Percentiles rank a stretch among this genome's conserved stretches.
phyloP scores from a whole-genome alignment of 2,329 filamentous ascomycete species.

The Fusarium duplospermum region DNA sequence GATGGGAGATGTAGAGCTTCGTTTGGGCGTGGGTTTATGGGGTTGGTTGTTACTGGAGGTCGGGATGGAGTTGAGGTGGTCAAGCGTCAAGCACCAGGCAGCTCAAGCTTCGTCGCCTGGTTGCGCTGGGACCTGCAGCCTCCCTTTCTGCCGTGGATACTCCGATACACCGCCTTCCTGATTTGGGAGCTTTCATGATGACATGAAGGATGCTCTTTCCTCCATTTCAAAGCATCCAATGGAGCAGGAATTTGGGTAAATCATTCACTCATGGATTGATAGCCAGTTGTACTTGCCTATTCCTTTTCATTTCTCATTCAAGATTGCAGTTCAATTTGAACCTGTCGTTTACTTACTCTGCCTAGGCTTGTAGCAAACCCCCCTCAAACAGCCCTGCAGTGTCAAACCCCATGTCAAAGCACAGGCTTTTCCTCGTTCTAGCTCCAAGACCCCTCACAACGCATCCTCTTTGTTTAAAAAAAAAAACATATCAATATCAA shows the following conservation, averaged over 20 bases:
- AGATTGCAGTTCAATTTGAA: background rate
- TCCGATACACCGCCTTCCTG: constrained; percentile 43
- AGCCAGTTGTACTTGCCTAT: no score
- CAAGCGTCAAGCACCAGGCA: constrained; percentile 46
- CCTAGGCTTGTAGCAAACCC: background rate
- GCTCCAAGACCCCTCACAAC: constrained; percentile 3
- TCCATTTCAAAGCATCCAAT: background rate
- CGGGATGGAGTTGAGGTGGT: constrained; percentile 38
- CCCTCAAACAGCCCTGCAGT: background rate
- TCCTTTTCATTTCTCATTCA: background rate
- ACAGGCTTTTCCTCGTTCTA: constrained; percentile 8
- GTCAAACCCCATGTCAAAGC: constrained; percentile 6
- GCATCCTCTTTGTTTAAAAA: background rate
- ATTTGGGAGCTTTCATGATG: constrained; percentile 32
- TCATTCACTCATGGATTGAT: background rate
- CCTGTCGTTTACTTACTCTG: background rate
- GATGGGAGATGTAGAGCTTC: constrained; percentile 29
- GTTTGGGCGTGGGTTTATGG: constrained; percentile 35
- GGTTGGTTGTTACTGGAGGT: constrained; percentile 30
- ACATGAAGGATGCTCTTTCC: background rate
- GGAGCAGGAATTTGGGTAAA: background rate
- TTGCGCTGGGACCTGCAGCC: constrained; percentile 25
- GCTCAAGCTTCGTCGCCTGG: constrained; percentile 53
- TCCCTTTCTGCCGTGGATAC: constrained; percentile 34
- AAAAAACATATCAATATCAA: background rate